These are phyloP conservation scores for Filobasidium uniguttulatum DNA, from an alignment of 1,284 basidiomycete species.

Conservation along the genomic window DNA sequence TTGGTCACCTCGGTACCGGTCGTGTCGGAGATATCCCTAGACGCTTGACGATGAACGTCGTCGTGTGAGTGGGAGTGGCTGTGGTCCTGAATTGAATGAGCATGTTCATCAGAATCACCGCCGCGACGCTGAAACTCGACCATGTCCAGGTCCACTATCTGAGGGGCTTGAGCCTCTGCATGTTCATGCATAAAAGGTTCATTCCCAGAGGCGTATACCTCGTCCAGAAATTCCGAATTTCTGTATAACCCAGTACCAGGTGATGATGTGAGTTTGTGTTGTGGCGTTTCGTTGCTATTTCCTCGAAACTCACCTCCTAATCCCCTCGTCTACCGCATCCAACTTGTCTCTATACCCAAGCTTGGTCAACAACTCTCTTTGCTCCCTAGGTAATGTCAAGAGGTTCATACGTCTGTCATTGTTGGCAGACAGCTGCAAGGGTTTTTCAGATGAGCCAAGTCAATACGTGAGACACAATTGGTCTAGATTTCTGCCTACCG, in stretches of 20 bases:
- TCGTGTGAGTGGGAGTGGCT: constrained; percentile 9
- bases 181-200: constrained; percentile 7
- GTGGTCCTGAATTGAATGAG: constrained; percentile 14
- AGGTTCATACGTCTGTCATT: constrained; percentile 32
- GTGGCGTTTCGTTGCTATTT: too few species aligned
- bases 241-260: constrained; percentile 13
- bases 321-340: constrained; percentile 36
- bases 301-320: constrained; percentile 24
- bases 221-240: constrained; percentile 35
- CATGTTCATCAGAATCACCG: background rate
- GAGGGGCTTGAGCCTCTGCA: background rate
- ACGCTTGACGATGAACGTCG: constrained; percentile 26
- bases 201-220: constrained; percentile 18
- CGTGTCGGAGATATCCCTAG: constrained; percentile 3
- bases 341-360: constrained; percentile 37
- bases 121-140: background rate
- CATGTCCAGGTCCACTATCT: background rate
- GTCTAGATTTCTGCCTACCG: background rate
- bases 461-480: background rate
- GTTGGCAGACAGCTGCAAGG: constrained; percentile 32
- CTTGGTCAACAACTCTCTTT: constrained; percentile 22
- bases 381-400: constrained; percentile 28
- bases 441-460: background rate
- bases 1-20: constrained; percentile 12
- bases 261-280: background rate